These are phyloP conservation scores for Insectozyma bohioensis DNA, from an alignment of 1,139 yeast genomes.

Conservation along the genomic window DNA sequence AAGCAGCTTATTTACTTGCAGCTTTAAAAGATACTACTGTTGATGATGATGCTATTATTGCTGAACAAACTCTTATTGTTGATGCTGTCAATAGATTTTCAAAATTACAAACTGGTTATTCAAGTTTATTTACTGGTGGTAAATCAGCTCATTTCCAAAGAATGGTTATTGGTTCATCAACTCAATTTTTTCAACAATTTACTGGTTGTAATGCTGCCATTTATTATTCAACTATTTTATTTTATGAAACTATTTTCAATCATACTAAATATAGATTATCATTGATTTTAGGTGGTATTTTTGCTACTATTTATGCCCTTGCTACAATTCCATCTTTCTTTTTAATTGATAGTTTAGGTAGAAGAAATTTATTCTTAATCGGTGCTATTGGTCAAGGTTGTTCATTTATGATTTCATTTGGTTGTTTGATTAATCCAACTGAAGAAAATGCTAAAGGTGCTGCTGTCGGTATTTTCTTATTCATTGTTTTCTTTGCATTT, in stretches of 20 bases:
- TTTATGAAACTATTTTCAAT: constrained; percentile 47
- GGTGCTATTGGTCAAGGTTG: constrained; percentile 50
- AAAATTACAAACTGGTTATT: constrained; percentile 37
- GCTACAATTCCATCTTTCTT: constrained; percentile 64
- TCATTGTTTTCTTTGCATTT: constrained; percentile 53
- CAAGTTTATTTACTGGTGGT: constrained; percentile 58
- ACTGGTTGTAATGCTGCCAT: constrained; percentile 69
- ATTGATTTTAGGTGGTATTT: constrained; percentile 62
- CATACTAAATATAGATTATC: constrained; percentile 50
- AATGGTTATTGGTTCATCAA: constrained; percentile 61
- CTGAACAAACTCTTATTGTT: constrained; percentile 39
- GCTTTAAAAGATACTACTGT: constrained; percentile 35
- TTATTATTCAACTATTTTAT: constrained; percentile 64
- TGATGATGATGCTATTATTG: constrained; percentile 47
- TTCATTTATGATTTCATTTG: constrained; percentile 42
- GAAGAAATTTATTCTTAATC: constrained; percentile 56
- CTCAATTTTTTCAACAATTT: constrained; percentile 55
- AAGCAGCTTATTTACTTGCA: constrained; percentile 44
- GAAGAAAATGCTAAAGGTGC: constrained; percentile 42
- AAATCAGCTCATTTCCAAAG: constrained; percentile 55
- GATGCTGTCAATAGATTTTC: constrained; percentile 43
- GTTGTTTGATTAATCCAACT: constrained; percentile 37
- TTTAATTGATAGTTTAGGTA: constrained; percentile 62
- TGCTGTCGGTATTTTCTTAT: constrained; percentile 53
- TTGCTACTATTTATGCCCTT: constrained; percentile 59